A percentile compares a stretch with the other conserved stretches of the same genome.
Conservation (phyloP, 371 early-diverging fungal species). For the Syncephalastrum contaminatum region DNA sequence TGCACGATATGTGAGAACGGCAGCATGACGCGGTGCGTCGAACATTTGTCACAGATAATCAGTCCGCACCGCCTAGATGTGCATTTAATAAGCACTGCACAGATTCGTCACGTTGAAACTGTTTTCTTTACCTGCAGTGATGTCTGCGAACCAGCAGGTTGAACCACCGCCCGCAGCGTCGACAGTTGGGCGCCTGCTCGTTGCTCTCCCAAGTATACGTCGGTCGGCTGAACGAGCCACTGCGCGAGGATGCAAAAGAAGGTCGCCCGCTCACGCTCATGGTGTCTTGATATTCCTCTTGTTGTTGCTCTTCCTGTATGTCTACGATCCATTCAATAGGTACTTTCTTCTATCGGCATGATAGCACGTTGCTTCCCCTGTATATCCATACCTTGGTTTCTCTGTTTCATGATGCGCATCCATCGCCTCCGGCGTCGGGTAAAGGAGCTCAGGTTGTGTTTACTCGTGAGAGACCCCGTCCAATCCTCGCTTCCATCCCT, state of each 20-base stretch:
- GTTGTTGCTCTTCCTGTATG: slow-evolving; percentile 1
- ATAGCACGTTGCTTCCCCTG: neutral
- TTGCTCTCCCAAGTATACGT: slow-evolving; percentile 14
- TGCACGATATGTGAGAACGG: slow-evolving; percentile 49
- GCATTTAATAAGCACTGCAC: neutral
- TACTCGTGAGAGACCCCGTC: slow-evolving; percentile 16
- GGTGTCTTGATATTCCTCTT: neutral
- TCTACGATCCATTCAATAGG: too few relatives aligned
- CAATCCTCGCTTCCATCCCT: slow-evolving; percentile 49
- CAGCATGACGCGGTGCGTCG: slow-evolving; percentile 52
- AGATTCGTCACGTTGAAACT: neutral
- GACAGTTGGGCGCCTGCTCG: slow-evolving; percentile 54
- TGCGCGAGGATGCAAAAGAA: slow-evolving; percentile 8
- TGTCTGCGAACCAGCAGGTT: slow-evolving; percentile 68
- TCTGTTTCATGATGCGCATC: slow-evolving; percentile 74
- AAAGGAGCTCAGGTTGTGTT: slow-evolving; percentile 16
- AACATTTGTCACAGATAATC: slow-evolving; percentile 77
- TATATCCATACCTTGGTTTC: slow-evolving; percentile 36
- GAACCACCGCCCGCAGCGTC: slow-evolving; percentile 67
- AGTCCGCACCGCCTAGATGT: slow-evolving; percentile 69
- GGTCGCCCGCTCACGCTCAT: slow-evolving; percentile 10
- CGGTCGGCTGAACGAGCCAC: neutral
- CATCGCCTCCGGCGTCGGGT: slow-evolving; percentile 67
- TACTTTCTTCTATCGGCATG: neutral
- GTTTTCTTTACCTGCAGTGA: slow-evolving; percentile 56